Evolutionary conservation across 208 protist genomes (phyloP), one percentile per base, ranked within the genome.

Genomic region (Leishmania martiniquensis): DNA sequence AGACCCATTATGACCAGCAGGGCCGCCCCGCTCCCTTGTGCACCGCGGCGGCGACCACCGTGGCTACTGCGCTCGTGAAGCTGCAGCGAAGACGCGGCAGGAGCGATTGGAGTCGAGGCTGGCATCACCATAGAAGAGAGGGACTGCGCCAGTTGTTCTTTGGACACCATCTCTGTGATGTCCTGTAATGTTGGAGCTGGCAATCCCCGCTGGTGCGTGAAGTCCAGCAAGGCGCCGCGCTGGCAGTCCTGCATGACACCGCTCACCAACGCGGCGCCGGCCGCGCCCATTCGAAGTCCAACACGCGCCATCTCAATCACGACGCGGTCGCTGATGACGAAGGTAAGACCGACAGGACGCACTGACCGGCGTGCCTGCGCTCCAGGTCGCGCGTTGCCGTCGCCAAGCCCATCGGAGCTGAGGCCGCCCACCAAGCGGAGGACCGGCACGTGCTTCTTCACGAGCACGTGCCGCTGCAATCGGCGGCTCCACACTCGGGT

Each of bases 191-290:
- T 29, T 9, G 82, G 78, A 44, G 69, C 76, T 20, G 87, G 85
- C 66, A 93, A 59, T 47, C 76, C 85, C 29, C 85, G 78, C 1
- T 47, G 54, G 20, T 71, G 29, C 4, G 67, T 49, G 57, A 86
- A 91, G 76, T 92, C 88, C 10, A 87, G 37, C 59, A 95, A 29
- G 17, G 71, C 82, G 6, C 91, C 91, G 20, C 72, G 54, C 32
- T 85, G 32, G 72, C 87, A 89, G 70, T 95, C 91, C 39, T 81
- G 70, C 47, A 72, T 77, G 4, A 92, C 70, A n/a, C 91, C 89
- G 54, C 82, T 74, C 6, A 83, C 82, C 57, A 95, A 84, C 22
- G 47, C 32, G 32, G 59, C 52, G 34, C 91, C 91, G 22, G 85
- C 82, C 25, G 67, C 63, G n/a, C 85, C 83, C 85, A 91, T 91